Evolutionary conservation across 2,329 filamentous ascomycete species (phyloP), one percentile per base, ranked within the genome.

Genomic region (Neopestalotiopsis sp.): DNA sequence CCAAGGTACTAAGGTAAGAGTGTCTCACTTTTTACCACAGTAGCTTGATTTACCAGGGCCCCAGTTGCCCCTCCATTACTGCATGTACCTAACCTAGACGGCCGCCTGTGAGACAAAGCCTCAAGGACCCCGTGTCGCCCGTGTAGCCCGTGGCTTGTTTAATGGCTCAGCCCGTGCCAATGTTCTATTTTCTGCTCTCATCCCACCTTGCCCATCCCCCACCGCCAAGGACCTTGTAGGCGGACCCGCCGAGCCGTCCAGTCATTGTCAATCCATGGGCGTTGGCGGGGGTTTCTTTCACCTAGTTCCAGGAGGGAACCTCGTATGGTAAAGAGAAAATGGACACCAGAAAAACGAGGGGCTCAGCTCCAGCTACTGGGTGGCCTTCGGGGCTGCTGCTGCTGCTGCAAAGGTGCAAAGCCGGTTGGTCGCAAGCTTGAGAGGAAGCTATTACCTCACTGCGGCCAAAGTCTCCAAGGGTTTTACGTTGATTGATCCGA

Each of bases 301-400:
- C 24, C 4, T 59, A 24, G 57, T 30, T 24, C 30, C 57, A n/a
- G 57, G 59, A 62, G 59, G 30, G 30, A 62, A 62, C 32, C 59
- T 62, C 59, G 59, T 62, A 62, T 32, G 32, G 24, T 28, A 13
- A 62, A 62, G n/a, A 62, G 30, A 59, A 59, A 20, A 5, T n/a
- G 45, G 45, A 52, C 45, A 59, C n/a, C 34, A 59, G 57, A 40
- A 62, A 28, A 62, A 62, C 59, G 59, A 62, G 59, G 59, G 59
- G 59, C 34, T 52, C 45, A 52, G 45, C 42, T 49, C 42, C n/a
- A 28, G 24, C 24, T 28, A 28, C 24, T 28, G 24, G 24, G 24
- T 28, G 24, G 24, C 24, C 24, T 28, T 28, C 24, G 24, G 24
- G 24, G 3, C 34, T 38, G 34, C 34, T 38, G 10, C 34, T 38